A percentile compares a stretch with the other conserved stretches of the same genome.
These are phyloP conservation scores for Suillus americanus DNA, from an alignment of 768 basidiomycete genomes.

Conservation along the genomic window DNA sequence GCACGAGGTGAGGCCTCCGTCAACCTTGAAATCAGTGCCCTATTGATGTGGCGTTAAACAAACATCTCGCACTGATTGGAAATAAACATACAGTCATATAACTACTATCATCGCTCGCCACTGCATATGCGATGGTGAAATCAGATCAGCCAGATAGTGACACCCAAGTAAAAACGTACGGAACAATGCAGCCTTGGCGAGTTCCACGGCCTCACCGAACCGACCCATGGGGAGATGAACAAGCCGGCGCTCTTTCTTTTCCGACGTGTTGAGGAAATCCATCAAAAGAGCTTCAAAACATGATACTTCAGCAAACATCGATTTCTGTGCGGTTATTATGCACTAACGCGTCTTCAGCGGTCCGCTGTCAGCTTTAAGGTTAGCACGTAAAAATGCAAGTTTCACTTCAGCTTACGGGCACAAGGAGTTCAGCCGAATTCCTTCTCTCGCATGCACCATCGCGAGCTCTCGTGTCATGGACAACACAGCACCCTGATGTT, in stretches of 20 bases:
- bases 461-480: slow-evolving; percentile 98
- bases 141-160: slow-evolving; percentile 10
- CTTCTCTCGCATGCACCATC: slow-evolving; percentile 96
- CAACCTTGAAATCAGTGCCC: slow-evolving; percentile 94
- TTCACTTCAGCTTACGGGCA: slow-evolving; percentile 72
- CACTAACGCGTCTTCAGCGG: slow-evolving; percentile 90
- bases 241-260: slow-evolving; percentile 90
- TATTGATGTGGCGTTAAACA: slow-evolving; percentile 26
- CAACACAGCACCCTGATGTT: slow-evolving; percentile 83
- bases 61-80: slow-evolving; percentile 6
- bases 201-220: slow-evolving; percentile 95
- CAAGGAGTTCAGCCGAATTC: slow-evolving; percentile 92
- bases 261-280: slow-evolving; percentile 96
- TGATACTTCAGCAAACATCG: background rate
- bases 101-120: slow-evolving; percentile 94
- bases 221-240: slow-evolving; percentile 95
- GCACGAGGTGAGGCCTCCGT: slow-evolving; percentile 89
- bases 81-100: slow-evolving; percentile 79
- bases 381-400: background rate
- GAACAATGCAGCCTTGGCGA: slow-evolving; percentile 92
- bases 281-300: slow-evolving; percentile 79
- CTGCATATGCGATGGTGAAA: slow-evolving; percentile 32
- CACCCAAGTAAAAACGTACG: slow-evolving; percentile 51
- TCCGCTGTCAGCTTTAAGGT: slow-evolving; percentile 51
- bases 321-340: background rate